Conservation (phyloP, 495 filamentous ascomycete genomes). For the Aspergillus mulundensis region DNA sequence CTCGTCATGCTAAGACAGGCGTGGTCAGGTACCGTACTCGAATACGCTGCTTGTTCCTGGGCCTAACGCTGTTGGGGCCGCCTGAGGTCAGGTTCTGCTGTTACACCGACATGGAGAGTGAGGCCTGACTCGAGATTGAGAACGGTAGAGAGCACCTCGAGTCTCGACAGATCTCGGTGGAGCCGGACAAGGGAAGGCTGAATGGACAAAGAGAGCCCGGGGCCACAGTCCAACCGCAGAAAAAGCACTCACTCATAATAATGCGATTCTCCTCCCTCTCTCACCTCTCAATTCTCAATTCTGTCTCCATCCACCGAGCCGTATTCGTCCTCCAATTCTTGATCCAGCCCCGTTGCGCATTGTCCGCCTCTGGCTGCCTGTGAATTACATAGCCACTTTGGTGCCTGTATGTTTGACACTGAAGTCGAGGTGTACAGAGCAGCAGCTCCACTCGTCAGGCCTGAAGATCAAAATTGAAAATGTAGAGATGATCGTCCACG, state of each 20-base stretch:
- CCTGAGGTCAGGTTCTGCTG: neutral
- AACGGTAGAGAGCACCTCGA: neutral
- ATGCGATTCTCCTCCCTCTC: constrained; percentile 12
- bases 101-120: neutral
- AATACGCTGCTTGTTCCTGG: constrained; percentile 6
- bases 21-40: constrained; percentile 20
- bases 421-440: constrained; percentile 3
- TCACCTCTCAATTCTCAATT: neutral
- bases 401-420: constrained; percentile 9
- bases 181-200: neutral
- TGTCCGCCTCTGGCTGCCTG: constrained; percentile 5
- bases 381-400: neutral
- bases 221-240: neutral
- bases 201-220: neutral
- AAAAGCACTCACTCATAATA: neutral
- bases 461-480: constrained; percentile 10
- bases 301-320: constrained; percentile 1
- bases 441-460: constrained; percentile 9
- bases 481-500: constrained; percentile 13
- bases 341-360: neutral
- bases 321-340: constrained; percentile 5
- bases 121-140: neutral
- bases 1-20: constrained; percentile 12
- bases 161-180: constrained; percentile 6
- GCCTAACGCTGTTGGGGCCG: constrained; percentile 18